Evolutionary conservation across 768 basidiomycete genomes (phyloP).

Genomic region (Tulasnella sp.): DNA sequence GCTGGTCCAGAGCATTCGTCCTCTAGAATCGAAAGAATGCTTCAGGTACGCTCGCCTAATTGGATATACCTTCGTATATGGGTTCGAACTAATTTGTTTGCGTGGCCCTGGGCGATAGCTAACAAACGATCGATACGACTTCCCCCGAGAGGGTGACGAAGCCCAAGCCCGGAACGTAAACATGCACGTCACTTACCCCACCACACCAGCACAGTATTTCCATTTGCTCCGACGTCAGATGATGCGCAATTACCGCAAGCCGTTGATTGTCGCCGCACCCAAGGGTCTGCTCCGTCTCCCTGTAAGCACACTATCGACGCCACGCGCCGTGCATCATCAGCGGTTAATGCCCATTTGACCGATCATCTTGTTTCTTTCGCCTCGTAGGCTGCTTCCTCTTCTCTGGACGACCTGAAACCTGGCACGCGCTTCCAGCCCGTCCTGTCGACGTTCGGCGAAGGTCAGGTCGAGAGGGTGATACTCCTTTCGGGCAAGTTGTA

Average conservation of each 20-base stretch:
- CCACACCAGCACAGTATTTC: slow-evolving; percentile 89
- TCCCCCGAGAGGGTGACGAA: slow-evolving; percentile 34
- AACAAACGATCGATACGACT: slow-evolving; percentile 62
- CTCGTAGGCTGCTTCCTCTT: slow-evolving; percentile 10
- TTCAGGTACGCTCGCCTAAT: slow-evolving; percentile 57
- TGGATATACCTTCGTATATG: neutral
- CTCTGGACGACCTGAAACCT: slow-evolving; percentile 2
- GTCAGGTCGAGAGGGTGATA: slow-evolving; percentile 58
- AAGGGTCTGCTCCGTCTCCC: slow-evolving; percentile 76
- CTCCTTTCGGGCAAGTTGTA: slow-evolving; percentile 80
- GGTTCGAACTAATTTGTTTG: neutral
- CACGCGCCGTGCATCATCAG: neutral
- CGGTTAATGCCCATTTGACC: neutral
- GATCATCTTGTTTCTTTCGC: neutral
- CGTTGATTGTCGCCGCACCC: slow-evolving; percentile 76
- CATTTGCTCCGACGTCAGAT: slow-evolving; percentile 87
- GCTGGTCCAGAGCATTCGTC: slow-evolving; percentile 94
- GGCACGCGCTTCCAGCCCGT: slow-evolving; percentile 20
- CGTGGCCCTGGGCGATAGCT: slow-evolving; percentile 45
- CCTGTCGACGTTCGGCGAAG: slow-evolving; percentile 12
- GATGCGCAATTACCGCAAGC: slow-evolving; percentile 79
- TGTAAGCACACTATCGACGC: slow-evolving; percentile 42
- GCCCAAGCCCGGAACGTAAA: slow-evolving; percentile 54
- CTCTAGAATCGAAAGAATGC: slow-evolving; percentile 78
- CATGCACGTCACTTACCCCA: slow-evolving; percentile 80